Evolutionary conservation across 83 land plant genomes (phyloP), one percentile per base, ranked within the genome.

Genomic region (Diphasiastrum complanatum): DNA sequence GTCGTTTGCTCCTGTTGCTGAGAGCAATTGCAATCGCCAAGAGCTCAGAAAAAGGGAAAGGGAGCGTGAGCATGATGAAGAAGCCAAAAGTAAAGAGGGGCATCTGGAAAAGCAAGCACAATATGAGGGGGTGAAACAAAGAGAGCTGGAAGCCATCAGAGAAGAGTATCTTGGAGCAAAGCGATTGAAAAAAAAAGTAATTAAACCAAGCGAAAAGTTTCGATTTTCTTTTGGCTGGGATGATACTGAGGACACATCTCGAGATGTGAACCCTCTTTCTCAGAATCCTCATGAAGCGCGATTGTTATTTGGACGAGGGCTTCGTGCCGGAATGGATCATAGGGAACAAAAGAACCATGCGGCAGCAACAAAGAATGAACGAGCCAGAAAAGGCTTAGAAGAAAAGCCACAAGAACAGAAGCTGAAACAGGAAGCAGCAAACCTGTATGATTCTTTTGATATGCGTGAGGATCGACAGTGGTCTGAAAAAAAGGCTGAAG

Each of bases 151-250:
- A 25, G 73, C 91, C 27, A 85, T 89, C 33, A 89, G 85, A 61
- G 91, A 89, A 18, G 87, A 85, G 81, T 89, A 85, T 60, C 71
- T 89, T 28, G 91, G 91, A 29, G 76, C 88, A 0, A 87, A 87
- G 75, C 84, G 84, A 45, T 80, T 91, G 25, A 89, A 89, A 80
- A 89, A 89, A 55, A 73, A 87, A 5, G 91, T 85, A 23, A 85
- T 89, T 38, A 85, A 85, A 67, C 91, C 95, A 18, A 85, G 91
- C 59, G 91, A 89, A 74, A 89, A 85, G 71, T 89, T 85, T 38
- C 67, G 95, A 29, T 89, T 89, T 51, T 89, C 91, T 19, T 85
- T 85, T 47, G 95, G 85, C 50, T 89, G 95, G 95, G 95, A 89
- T 73, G 83, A 85, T 52, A 80, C 85, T 20, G 95, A 89, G 64